Evolutionary conservation across 176 grass and related monocot species (phyloP), one percentile per base, ranked within the genome.

Genomic region (Microstegium vimineum): DNA sequence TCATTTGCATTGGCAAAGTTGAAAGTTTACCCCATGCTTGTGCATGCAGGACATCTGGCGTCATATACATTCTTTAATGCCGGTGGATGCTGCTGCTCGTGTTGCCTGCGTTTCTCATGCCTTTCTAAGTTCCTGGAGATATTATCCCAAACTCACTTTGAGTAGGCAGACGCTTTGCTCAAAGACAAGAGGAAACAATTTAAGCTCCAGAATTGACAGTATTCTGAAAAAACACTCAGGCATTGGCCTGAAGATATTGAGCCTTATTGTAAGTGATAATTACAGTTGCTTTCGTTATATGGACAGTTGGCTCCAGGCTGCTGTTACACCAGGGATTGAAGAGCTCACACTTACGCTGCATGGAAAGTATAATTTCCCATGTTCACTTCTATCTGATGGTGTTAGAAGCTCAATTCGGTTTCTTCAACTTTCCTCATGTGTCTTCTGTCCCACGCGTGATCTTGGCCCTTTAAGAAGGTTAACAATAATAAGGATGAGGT

Each of bases 201-300:
- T 66, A 28, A 46, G 17, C 20, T 2, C 5, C 18, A 66, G 2
- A 49, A n/a, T 79, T 49, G 69, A 71, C 2, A 43, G n/a, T 13
- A 71, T 71, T 71, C 5, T 71, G 23, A 71, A 23, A 71, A 71
- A 71, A 2, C 69, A 71, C 69, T 71, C 40, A 71, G 40, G n/a
- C 40, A 26, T 16, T 71, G 68, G 68, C 2, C 4, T 41, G 35
- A 77, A 62, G 2, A 77, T 5, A 77, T 11, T 62, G 16, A 43
- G 28, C 4, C 25, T 77, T 30, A 0, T 1, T 18, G 36, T 22
- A 6, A 0, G 12, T 49, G 1, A n/a, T 57, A 18, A 22, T 17
- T 18, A 15, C 22, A 1, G 4, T 4, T 4, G 25, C 33, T 43
- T 9, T 1, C 17, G 2, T 74, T 33, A 54, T 64, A 0, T 78